phyloP scores from a whole-genome alignment of 768 basidiomycete species.

The Suillus americanus region DNA sequence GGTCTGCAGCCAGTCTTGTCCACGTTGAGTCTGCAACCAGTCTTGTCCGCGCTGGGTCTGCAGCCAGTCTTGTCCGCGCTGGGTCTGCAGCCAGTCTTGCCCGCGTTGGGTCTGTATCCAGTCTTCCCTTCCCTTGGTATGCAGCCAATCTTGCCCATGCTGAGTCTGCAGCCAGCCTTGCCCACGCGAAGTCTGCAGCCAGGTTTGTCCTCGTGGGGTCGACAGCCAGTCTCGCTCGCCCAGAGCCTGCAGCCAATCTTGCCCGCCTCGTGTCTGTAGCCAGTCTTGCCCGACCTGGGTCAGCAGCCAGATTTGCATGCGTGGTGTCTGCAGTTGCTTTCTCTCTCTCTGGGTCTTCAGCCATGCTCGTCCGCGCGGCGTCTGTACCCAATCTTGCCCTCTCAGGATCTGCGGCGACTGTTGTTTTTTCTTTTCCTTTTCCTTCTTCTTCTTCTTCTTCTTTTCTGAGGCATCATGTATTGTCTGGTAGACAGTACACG shows the following conservation, averaged over 20 bases:
- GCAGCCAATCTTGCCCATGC: background rate
- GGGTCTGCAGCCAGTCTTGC: background rate
- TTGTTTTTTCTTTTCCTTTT: too few species aligned
- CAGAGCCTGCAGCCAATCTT: background rate
- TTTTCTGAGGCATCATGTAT: too few species aligned
- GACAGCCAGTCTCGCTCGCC: background rate
- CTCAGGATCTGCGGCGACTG: too few species aligned
- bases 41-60: background rate
- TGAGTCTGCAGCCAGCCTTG: background rate
- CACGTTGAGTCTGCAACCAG: background rate
- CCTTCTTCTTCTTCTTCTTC: too few species aligned
- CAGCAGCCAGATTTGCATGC: too few species aligned
- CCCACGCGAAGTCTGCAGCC: too few species aligned
- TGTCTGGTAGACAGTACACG: too few species aligned
- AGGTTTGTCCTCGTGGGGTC: background rate
- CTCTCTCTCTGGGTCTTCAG: too few species aligned
- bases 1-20: background rate
- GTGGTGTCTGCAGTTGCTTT: too few species aligned
- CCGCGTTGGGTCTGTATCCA: background rate
- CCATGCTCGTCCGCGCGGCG: too few species aligned
- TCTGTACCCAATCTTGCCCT: too few species aligned
- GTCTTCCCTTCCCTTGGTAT: background rate
- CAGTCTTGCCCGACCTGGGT: background rate
- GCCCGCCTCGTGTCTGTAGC: background rate
- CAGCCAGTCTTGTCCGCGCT: background rate